Percentiles rank a stretch among this genome's conserved stretches.
These are phyloP conservation scores for Kwoniella dejecticola DNA, from an alignment of 768 basidiomycete species.

Conservation along the genomic window DNA sequence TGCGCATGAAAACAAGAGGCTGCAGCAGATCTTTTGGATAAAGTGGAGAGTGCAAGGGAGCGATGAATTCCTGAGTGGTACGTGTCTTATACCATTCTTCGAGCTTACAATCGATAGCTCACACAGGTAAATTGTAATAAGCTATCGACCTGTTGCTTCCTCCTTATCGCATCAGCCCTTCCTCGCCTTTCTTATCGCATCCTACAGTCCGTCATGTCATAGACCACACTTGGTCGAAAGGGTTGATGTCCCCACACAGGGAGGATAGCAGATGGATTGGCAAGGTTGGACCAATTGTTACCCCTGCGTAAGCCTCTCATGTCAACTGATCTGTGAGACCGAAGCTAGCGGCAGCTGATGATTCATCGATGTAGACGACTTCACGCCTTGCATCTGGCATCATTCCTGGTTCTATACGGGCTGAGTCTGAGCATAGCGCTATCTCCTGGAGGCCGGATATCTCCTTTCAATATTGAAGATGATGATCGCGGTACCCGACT, in stretches of 20 bases:
- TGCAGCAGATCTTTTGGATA: slow-evolving; percentile 20
- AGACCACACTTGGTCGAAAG: slow-evolving; percentile 14
- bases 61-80: slow-evolving; percentile 4
- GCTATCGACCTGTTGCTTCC: slow-evolving; percentile 27
- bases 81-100: neutral
- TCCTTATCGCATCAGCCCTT: slow-evolving; percentile 5
- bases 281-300: neutral
- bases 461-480: slow-evolving; percentile 11
- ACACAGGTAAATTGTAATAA: too few relatives aligned
- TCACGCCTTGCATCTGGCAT: slow-evolving; percentile 27
- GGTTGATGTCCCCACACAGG: neutral
- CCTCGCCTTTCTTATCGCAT: slow-evolving; percentile 29
- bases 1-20: neutral
- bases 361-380: slow-evolving; percentile 7
- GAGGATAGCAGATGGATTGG: neutral
- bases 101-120: too few relatives aligned
- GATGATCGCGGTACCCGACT: too few relatives aligned
- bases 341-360: neutral
- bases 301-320: slow-evolving; percentile 2
- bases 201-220: slow-evolving; percentile 23
- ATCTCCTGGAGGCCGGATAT: slow-evolving; percentile 16
- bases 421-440: slow-evolving; percentile 27
- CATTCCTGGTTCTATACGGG: slow-evolving; percentile 23
- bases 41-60: slow-evolving; percentile 4
- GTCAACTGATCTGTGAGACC: neutral